Base-by-base conservation (phyloP, 352 stramenopile species). In the Phytophthora capsici region DNA sequence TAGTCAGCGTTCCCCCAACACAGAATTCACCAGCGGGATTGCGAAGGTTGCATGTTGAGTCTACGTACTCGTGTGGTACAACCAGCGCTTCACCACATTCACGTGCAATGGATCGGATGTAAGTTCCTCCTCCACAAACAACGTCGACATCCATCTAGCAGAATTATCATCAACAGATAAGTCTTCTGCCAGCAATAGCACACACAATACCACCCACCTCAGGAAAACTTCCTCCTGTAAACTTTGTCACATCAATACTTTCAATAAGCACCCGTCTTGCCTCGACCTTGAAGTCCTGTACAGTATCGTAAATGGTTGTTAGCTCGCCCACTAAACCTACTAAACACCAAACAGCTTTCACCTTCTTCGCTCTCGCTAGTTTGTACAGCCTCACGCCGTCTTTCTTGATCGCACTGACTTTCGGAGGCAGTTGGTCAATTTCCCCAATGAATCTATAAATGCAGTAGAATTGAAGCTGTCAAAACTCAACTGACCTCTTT, bases 51-150 rank as follows among this genome's bases (percentile, higher is more conserved):
- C 66, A 72, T 2, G 64, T 51, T 7, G 46, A 17, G 50, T 80
- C 61, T 5, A 77, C 14, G 0, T 63, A 19, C 7, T 69, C 46
- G 1, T 36, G 43, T 16, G 84, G 82, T 3, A 88, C 56, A 34
- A 80, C 9, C 6, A 95, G 57, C 16, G 71, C 73, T 53, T 96
- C 86, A 7, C 88, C 88, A 36, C 85, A 93, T 60, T 96, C 88
- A 6, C 88, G 82, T 1, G 88, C 88, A 54, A 96, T 96, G 4
- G 86, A 95, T 16, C 88, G 85, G 57, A 96, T 93, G 66, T 96
- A 96, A 14, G 88, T 96, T 16, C 88, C 88, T 30, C 73, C 77
- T 37, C 77, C 86, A 55, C 88, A 96, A 3, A 66, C 71, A 28
- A 95, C 86, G 16, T 69, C 58, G 28, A 96, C 82, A 3, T 49